Evolutionary conservation across 2,329 filamentous ascomycete genomes (phyloP).

Genomic region (Cytospora leucostoma): DNA sequence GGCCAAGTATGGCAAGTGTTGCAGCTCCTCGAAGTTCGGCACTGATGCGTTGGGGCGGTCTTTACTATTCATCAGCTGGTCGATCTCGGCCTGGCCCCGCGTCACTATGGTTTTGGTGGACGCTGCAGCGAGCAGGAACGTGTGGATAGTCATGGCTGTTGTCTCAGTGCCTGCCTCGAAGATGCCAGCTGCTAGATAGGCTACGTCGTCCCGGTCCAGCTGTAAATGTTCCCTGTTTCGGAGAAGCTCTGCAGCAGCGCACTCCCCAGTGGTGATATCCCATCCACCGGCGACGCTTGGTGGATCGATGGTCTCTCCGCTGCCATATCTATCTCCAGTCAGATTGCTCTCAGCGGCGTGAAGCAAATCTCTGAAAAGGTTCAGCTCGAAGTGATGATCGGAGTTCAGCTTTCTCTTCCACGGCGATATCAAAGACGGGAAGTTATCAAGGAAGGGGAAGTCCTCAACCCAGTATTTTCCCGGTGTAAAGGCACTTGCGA

Average conservation of each 20-base stretch:
- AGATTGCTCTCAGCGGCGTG: constrained; percentile 2
- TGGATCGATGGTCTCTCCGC: not conserved
- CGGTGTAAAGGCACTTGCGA: constrained; percentile 21
- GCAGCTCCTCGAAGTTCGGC: constrained; percentile 20
- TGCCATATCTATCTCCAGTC: too few relatives aligned
- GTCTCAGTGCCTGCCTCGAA: constrained; percentile 27
- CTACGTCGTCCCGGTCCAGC: constrained; percentile 14
- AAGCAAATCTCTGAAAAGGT: constrained; percentile 16
- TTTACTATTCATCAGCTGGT: not conserved
- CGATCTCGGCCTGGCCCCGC: constrained; percentile 20
- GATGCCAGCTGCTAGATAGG: constrained; percentile 24
- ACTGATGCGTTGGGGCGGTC: not conserved
- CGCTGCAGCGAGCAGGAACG: constrained; percentile 22
- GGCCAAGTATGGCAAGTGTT: constrained; percentile 15
- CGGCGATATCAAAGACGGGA: constrained; percentile 13
- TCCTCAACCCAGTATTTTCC: constrained; percentile 21
- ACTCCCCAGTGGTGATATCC: constrained; percentile 10
- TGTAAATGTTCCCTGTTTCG: not conserved
- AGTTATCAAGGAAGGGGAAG: constrained; percentile 15
- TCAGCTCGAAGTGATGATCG: constrained; percentile 18
- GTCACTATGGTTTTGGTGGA: constrained; percentile 8
- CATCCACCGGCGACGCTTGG: not conserved
- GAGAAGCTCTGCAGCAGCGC: constrained; percentile 23
- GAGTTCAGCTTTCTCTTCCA: constrained; percentile 24
- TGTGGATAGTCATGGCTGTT: constrained; percentile 26